Evolutionary conservation across 2,329 filamentous ascomycete genomes (phyloP), one percentile per base, ranked within the genome.

Genomic region (Aspergillus ruber): DNA sequence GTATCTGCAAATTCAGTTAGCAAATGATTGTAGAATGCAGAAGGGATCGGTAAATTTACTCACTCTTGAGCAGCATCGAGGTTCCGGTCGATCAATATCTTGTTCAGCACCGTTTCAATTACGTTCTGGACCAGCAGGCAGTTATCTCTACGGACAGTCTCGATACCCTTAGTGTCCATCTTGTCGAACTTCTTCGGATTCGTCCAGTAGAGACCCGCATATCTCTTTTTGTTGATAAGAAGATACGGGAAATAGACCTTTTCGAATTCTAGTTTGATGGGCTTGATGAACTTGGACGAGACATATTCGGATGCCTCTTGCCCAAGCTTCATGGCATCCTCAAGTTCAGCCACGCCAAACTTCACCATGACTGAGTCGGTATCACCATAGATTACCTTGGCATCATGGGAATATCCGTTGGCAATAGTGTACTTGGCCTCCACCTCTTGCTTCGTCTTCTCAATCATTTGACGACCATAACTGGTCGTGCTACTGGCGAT

Each of bases 291-390:
- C 67, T 96, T 95, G 41, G 81, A 80, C 4, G 93, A 96, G 36
- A 98, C 93, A 58, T 77, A 94, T 17, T 84, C 78, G 0, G 93
- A 87, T 9, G 93, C 93, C 67, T 98, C 90, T 63, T 95, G 81
- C n/a, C 93, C 93, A 20, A 98, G 76, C 62, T 86, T 90, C 93
- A 98, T 98, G 18, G 90, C 86, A 55, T 93, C 88, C 5, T 81
- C 79, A 15, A 98, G 76, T 54, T 96, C 90, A 38, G 83, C 84
- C 8, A 90, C 90, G 39, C 93, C 93, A 57, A 98, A 98, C 64
- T 96, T 97, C 52, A 98, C 91, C 93, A 98, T 98, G 73, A 98
- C 93, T 7, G 93, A 98, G 78, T 98, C 93, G 2, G 93, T 98
- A 69, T 98, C 93, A 74, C 93, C 93, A 59, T 98, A 98, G 54